Percentiles rank a stretch among this genome's conserved stretches.
Evolutionary conservation across 2,329 filamentous ascomycete genomes (phyloP).

Genomic region (Endocalyx cinctus): DNA sequence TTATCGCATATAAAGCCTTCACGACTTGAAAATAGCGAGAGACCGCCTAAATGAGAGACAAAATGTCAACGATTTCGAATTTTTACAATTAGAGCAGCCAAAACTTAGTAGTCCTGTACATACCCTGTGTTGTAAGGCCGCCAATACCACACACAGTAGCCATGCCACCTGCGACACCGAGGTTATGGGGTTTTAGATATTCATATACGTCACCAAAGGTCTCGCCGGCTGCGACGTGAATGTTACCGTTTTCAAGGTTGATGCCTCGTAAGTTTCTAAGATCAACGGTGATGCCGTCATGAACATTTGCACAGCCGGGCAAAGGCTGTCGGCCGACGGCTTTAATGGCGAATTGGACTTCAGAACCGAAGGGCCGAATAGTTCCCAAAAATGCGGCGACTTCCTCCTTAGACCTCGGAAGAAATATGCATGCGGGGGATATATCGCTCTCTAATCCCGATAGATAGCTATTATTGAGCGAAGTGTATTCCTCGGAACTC

Average conservation of each 20-base stretch:
- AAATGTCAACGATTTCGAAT: too few relatives aligned
- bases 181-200: not conserved
- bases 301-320: conserved; percentile 30
- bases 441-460: conserved; percentile 5
- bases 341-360: conserved; percentile 30
- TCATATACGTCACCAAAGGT: conserved; percentile 2
- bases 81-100: not conserved
- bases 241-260: conserved; percentile 20
- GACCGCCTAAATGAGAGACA: conserved; percentile 21
- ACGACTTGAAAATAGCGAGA: conserved; percentile 34
- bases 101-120: not conserved
- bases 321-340: conserved; percentile 37
- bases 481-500: too few relatives aligned
- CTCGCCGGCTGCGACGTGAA: conserved; percentile 29
- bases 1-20: conserved; percentile 35
- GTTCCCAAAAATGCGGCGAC: conserved; percentile 10
- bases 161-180: conserved; percentile 1
- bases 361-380: conserved; percentile 5
- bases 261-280: conserved; percentile 27
- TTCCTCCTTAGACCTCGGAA: conserved; percentile 5
- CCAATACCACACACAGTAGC: conserved; percentile 2
- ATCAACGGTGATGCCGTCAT: conserved; percentile 28
- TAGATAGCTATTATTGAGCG: conserved; percentile 1
- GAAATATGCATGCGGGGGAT: conserved; percentile 5
- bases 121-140: conserved; percentile 2